These are phyloP conservation scores for Protomyces pachydermus DNA, from an alignment of 1,139 yeast species.

Conservation along the genomic window DNA sequence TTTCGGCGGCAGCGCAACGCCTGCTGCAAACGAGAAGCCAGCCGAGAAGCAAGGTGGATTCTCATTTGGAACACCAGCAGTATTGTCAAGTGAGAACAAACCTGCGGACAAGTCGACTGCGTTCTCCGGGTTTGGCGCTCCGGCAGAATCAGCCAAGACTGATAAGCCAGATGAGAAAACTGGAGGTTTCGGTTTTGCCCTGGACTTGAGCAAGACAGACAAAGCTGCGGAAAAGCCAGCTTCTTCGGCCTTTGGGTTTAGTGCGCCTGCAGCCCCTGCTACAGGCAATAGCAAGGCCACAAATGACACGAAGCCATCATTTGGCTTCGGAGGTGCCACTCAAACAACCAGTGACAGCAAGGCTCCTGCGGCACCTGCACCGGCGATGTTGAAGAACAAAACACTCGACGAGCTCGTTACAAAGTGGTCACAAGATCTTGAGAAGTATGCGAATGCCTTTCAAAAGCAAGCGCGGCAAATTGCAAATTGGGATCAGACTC, in stretches of 20 bases:
- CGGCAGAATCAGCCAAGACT: constrained; percentile 10
- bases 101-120: constrained; percentile 6
- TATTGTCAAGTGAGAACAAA: constrained; percentile 1
- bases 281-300: constrained; percentile 4
- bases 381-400: constrained; percentile 79
- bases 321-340: constrained; percentile 18
- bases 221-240: constrained; percentile 6
- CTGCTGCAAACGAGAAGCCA: constrained; percentile 25
- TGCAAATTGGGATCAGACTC: constrained; percentile 75
- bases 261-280: neutral
- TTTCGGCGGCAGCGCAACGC: constrained; percentile 26
- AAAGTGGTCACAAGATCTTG: constrained; percentile 85
- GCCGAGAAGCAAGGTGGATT: constrained; percentile 30
- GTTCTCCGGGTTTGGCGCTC: constrained; percentile 16
- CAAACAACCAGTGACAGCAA: neutral
- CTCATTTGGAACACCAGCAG: constrained; percentile 29
- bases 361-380: constrained; percentile 41
- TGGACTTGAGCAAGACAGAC: neutral
- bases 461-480: constrained; percentile 71
- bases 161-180: constrained; percentile 21
- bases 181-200: constrained; percentile 24
- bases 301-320: constrained; percentile 11
- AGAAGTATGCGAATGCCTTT: constrained; percentile 68
- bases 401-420: constrained; percentile 88
- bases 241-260: constrained; percentile 5